Evolutionary conservation across 2,329 filamentous ascomycete genomes (phyloP), one percentile per base, ranked within the genome.

Genomic region (Xylariaceae sp.): DNA sequence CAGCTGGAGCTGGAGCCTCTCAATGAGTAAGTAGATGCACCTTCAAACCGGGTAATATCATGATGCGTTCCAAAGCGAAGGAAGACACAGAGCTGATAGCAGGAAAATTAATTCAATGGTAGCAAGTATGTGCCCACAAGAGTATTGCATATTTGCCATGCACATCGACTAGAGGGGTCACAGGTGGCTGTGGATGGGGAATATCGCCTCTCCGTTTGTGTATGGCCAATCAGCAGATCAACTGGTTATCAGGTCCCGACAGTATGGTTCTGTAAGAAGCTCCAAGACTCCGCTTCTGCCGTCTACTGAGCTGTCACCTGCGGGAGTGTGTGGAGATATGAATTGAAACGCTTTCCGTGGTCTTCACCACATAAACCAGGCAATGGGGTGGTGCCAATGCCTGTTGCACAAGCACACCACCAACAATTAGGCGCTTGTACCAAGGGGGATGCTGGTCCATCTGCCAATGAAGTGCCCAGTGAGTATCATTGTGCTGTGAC

Each of bases 261-360:
- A 49, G 12, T 19, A 2, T 45, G 57, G 57, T n/a, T n/a, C n/a
- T n/a, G n/a, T 44, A 53, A 47, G 30, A 41, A 54, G 19, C 37
- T 42, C 21, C 34, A 44, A 42, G 37, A 18, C 37, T 47, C 32
- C 46, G 47, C 54, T 44, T 49, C 47, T 47, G 40, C 54, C 49
- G 48, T 21, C 48, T 55, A 53, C 51, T 40, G 29, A 41, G 37
- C 26, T 49, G 37, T 13, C 45, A 15, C 47, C 36, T 40, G 19
- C 43, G 19, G 18, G 19, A 41, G 29, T 47, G 19, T 47, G 40
- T 41, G 37, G 32, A 42, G 32, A 45, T 21, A 50, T 45, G 15
- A 41, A 49, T 46, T 26, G 49, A 46, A 39, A 39, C 49, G 40
- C 12, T 41, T 29, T 51, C 36, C 41, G 37, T 49, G 18, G 29